Conservation (phyloP, 106 monocot genomes). For the Iris macrosiphon region DNA sequence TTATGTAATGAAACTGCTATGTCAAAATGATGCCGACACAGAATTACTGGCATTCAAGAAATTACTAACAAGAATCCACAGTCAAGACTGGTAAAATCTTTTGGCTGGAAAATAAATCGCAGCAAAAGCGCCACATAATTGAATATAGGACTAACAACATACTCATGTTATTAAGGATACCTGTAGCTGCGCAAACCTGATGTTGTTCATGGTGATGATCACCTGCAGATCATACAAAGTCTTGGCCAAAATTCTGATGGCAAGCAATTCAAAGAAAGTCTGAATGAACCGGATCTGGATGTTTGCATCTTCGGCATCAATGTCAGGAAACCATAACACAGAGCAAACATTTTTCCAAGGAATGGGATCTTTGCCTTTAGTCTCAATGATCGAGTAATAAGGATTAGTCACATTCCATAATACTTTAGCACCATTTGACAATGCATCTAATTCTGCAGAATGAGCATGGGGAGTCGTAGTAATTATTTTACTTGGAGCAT, state of each 20-base stretch:
- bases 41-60: too few relatives aligned
- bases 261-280: constrained; percentile 39
- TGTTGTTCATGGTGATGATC: constrained; percentile 67
- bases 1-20: too few relatives aligned
- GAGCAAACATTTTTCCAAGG: constrained; percentile 39
- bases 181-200: constrained; percentile 52
- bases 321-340: constrained; percentile 52
- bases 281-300: constrained; percentile 15
- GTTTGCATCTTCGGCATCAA: constrained; percentile 14
- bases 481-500: constrained; percentile 37
- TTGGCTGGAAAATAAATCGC: too few relatives aligned
- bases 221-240: constrained; percentile 21
- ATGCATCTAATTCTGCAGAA: constrained; percentile 16
- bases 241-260: constrained; percentile 47
- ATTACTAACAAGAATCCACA: too few relatives aligned
- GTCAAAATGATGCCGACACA: too few relatives aligned
- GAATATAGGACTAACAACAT: background rate
- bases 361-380: constrained; percentile 18
- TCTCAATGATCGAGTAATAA: constrained; percentile 11
- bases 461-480: constrained; percentile 12
- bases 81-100: too few relatives aligned
- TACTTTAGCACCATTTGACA: constrained; percentile 15
- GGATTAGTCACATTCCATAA: constrained; percentile 23
- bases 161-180: constrained; percentile 13
- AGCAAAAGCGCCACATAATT: background rate